Evolutionary conservation across 2,329 filamentous ascomycete genomes (phyloP), one percentile per base, ranked within the genome.

Genomic region (Tricladium varicosporioides): DNA sequence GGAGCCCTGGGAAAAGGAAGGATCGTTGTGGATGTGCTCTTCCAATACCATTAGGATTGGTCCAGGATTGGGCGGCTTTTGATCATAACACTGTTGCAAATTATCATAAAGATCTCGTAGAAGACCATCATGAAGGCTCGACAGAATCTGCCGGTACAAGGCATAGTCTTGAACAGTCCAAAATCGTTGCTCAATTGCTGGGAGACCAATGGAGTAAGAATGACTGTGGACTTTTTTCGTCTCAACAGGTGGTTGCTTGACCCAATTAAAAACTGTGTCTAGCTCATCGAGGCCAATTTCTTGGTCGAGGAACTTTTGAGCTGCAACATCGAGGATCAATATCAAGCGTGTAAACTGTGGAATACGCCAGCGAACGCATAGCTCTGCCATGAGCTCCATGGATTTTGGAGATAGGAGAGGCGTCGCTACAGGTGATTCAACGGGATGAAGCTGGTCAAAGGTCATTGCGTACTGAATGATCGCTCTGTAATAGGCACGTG

Each of bases 321-420:
- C 82, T 5, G 91, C 82, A 55, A 95, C 89, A 74, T 97, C 94
- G 36, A 97, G 75, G 66, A 96, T 87, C 5, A 93, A 75, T 5
- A 96, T 85, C 51, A 91, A 80, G 46, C 92, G 84, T 2, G 91
- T 91, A 67, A 87, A 91, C 62, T 88, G 86, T 1, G 93, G 92
- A 60, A 99, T 81, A 50, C 94, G 87, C 94, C 94, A 99, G 67
- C 92, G 85, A 60, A 91, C 77, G 58, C 88, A 90, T 56, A 97
- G 80, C 71, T 97, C 93, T 59, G 88, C 89, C 60, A 99, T 74
- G 47, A 99, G 77, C 55, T 97, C 92, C 49, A 85, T 81, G 1
- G 91, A 94, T 60, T 89, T 84, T 65, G 87, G 90, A 1, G 91
- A 94, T n/a, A 88, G 73, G 13, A 82, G 80, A 19, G 75, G 46